Evolutionary conservation across 352 stramenopile species (phyloP).

Genomic region (Phytophthora kernoviae): DNA sequence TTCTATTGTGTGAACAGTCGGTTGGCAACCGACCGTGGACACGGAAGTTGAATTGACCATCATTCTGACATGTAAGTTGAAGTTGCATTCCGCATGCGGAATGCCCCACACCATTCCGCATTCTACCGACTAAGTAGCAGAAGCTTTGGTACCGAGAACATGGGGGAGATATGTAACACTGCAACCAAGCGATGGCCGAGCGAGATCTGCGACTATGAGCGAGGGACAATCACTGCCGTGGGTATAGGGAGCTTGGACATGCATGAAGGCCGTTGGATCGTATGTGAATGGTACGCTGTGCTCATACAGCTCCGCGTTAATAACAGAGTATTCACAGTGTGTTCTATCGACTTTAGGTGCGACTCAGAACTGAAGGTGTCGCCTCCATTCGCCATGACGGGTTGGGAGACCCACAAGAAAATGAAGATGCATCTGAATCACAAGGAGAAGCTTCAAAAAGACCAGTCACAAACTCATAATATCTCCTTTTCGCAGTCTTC

Average conservation of each 20-base stretch:
- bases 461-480: constrained; percentile 18
- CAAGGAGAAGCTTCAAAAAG: constrained; percentile 9
- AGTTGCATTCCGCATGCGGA: constrained; percentile 22
- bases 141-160: neutral
- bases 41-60: constrained; percentile 56
- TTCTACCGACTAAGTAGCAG: constrained; percentile 12
- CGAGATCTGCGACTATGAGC: constrained; percentile 59
- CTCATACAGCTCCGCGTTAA: neutral
- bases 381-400: constrained; percentile 18
- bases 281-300: constrained; percentile 43
- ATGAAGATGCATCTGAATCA: constrained; percentile 22
- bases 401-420: constrained; percentile 40
- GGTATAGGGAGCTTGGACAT: constrained; percentile 52
- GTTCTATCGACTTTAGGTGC: constrained; percentile 26
- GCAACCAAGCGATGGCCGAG: constrained; percentile 31
- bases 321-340: neutral
- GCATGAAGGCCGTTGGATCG: constrained; percentile 48
- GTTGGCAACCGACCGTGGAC: constrained; percentile 8
- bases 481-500: constrained; percentile 30
- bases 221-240: constrained; percentile 39
- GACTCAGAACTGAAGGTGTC: constrained; percentile 42
- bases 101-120: constrained; percentile 29
- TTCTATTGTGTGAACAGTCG: constrained; percentile 25
- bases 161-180: constrained; percentile 8
- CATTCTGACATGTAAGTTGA: constrained; percentile 43